phyloP scores from a whole-genome alignment of 495 filamentous ascomycete genomes.

The Chaetomium fimeti region DNA sequence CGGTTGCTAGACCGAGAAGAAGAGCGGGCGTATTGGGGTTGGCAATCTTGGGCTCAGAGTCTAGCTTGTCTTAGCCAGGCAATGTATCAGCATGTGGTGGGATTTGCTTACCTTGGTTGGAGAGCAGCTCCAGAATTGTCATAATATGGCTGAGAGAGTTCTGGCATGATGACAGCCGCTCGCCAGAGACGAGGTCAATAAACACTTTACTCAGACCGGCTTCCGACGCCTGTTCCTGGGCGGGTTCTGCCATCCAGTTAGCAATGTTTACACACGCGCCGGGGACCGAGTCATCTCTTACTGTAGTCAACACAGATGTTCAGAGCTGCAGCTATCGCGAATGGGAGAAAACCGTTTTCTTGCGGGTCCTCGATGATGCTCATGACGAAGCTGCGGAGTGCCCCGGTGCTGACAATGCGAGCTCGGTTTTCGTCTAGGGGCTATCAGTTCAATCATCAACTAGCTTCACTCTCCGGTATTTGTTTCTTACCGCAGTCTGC shows the following conservation, averaged over 20 bases:
- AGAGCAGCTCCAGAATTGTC: slow-evolving; percentile 52
- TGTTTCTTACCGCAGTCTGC: slow-evolving; percentile 65
- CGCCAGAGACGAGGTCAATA: slow-evolving; percentile 41
- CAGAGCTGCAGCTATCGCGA: slow-evolving; percentile 66
- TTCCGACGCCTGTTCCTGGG: slow-evolving; percentile 52
- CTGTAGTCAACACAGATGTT: slow-evolving; percentile 76
- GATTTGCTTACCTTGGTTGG: slow-evolving; percentile 44
- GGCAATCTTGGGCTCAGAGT: slow-evolving; percentile 38
- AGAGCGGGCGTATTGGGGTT: slow-evolving; percentile 36
- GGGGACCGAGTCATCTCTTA: slow-evolving; percentile 35
- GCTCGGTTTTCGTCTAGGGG: slow-evolving; percentile 67
- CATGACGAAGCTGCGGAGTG: slow-evolving; percentile 56
- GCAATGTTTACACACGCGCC: not conserved
- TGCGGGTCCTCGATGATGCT: slow-evolving; percentile 52
- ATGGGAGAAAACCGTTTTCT: slow-evolving; percentile 49
- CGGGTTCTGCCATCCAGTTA: slow-evolving; percentile 43
- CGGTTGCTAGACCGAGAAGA: slow-evolving; percentile 38
- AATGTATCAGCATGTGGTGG: too few relatives aligned
- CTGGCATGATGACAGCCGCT: slow-evolving; percentile 31
- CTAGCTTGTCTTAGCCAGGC: slow-evolving; percentile 24
- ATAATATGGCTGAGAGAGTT: slow-evolving; percentile 42
- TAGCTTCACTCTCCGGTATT: not conserved
- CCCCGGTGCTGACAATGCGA: slow-evolving; percentile 59
- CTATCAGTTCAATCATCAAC: slow-evolving; percentile 11
- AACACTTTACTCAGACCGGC: slow-evolving; percentile 42